Evolutionary conservation across 495 filamentous ascomycete species (phyloP).

Genomic region (Articulospora tetracladia): DNA sequence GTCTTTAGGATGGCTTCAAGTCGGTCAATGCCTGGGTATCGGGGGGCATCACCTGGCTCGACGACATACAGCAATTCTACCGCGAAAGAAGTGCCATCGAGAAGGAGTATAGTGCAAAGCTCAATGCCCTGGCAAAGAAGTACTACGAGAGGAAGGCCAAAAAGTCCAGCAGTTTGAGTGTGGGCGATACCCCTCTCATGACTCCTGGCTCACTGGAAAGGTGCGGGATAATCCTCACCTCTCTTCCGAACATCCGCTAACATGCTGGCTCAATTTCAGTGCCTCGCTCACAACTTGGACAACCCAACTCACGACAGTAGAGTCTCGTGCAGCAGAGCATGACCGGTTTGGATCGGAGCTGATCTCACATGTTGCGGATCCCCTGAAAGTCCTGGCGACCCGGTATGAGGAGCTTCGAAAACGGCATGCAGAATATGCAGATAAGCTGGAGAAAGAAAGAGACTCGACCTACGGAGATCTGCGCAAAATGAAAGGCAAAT

Average conservation of each 20-base stretch:
- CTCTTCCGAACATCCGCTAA: not conserved
- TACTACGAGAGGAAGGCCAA: constrained; percentile 95
- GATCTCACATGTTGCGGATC: constrained; percentile 74
- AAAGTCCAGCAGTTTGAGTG: constrained; percentile 83
- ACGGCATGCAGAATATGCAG: constrained; percentile 82
- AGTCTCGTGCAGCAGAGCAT: constrained; percentile 83
- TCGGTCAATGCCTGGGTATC: constrained; percentile 88
- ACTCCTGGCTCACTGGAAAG: constrained; percentile 94
- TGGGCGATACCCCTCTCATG: constrained; percentile 88
- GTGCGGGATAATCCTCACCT: constrained; percentile 32
- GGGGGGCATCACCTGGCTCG: constrained; percentile 88
- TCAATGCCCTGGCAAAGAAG: constrained; percentile 83
- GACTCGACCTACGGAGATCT: constrained; percentile 80
- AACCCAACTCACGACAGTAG: constrained; percentile 84
- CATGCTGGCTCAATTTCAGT: constrained; percentile 33
- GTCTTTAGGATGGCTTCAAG: constrained; percentile 78
- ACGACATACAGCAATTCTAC: constrained; percentile 96
- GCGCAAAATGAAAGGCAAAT: constrained; percentile 87
- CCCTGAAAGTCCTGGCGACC: constrained; percentile 63
- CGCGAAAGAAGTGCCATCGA: constrained; percentile 90
- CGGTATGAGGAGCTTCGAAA: constrained; percentile 93
- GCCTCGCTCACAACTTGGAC: constrained; percentile 97
- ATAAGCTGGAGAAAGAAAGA: constrained; percentile 83
- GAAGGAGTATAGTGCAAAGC: constrained; percentile 89
- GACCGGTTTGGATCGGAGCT: constrained; percentile 78